Conservation (phyloP, 192 early-diverging fungal species). For the Gonapodya prolifera region DNA sequence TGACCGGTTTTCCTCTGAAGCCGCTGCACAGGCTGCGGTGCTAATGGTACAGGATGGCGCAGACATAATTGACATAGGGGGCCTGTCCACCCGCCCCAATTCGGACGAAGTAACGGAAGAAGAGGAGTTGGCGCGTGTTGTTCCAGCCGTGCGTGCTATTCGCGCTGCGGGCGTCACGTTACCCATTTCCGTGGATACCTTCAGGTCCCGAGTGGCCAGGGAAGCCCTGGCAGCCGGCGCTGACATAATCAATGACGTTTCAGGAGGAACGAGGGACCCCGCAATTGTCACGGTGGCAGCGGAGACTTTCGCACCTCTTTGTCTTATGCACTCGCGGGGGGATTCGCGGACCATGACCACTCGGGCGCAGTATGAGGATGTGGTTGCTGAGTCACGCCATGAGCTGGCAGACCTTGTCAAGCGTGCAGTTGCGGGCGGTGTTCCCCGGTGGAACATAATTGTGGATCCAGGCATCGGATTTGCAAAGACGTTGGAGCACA, state of each 20-base stretch:
- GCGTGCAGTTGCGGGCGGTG: constrained; percentile 61
- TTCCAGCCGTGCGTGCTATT: constrained; percentile 74
- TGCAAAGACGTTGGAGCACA: constrained; percentile 80
- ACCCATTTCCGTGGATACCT: constrained; percentile 92
- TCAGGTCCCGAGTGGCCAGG: constrained; percentile 67
- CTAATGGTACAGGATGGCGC: constrained; percentile 63
- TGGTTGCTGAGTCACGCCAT: constrained; percentile 54
- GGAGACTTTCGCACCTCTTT: constrained; percentile 63
- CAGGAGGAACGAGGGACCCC: constrained; percentile 67
- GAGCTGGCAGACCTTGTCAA: constrained; percentile 57
- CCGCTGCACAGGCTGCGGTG: constrained; percentile 52
- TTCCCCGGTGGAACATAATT: constrained; percentile 92
- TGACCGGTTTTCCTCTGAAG: constrained; percentile 39
- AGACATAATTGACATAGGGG: constrained; percentile 91
- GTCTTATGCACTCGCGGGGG: constrained; percentile 99
- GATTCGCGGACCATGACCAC: constrained; percentile 72
- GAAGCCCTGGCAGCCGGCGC: constrained; percentile 83
- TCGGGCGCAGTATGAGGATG: constrained; percentile 63
- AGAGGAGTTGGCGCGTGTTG: constrained; percentile 68
- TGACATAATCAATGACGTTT: constrained; percentile 89
- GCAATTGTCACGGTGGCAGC: constrained; percentile 71
- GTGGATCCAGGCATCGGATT: constrained; percentile 97
- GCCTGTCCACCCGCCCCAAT: constrained; percentile 82
- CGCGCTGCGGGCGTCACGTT: constrained; percentile 37
- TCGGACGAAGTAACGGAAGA: constrained; percentile 58